phyloP scores from a whole-genome alignment of 257 asterid species.

The Solanum ossicruentum region DNA sequence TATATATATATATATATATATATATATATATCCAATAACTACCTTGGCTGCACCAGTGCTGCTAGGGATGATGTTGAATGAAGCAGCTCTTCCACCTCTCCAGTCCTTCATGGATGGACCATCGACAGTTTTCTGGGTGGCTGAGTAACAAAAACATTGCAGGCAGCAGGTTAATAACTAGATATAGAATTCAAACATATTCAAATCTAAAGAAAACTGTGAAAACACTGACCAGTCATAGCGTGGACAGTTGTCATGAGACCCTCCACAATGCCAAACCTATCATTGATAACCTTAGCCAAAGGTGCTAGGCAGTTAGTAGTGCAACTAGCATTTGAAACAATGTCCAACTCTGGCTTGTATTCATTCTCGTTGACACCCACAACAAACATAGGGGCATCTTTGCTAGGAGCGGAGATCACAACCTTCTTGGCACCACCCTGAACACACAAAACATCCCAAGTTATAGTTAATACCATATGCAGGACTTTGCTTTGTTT shows the following conservation, averaged over 20 bases:
- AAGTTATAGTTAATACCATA: background rate
- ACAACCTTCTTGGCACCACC: slow-evolving; percentile 88
- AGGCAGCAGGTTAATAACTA: background rate
- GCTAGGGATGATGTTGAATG: slow-evolving; percentile 77
- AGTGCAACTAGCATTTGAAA: slow-evolving; percentile 81
- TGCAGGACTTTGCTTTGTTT: background rate
- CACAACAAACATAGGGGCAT: slow-evolving; percentile 79
- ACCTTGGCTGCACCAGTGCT: slow-evolving; percentile 89
- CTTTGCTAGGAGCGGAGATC: slow-evolving; percentile 72
- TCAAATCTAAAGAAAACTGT: background rate
- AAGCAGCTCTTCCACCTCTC: slow-evolving; percentile 91
- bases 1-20: too few relatives aligned
- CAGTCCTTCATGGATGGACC: slow-evolving; percentile 88
- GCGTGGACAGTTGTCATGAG: slow-evolving; percentile 76
- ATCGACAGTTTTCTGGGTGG: slow-evolving; percentile 75
- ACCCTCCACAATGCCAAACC: slow-evolving; percentile 76
- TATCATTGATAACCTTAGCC: slow-evolving; percentile 66
- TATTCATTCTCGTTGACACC: slow-evolving; percentile 77
- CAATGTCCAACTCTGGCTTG: slow-evolving; percentile 46
- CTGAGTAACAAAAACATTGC: slow-evolving; percentile 1
- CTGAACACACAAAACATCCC: slow-evolving; percentile 15
- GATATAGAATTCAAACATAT: background rate
- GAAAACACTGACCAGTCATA: slow-evolving; percentile 36
- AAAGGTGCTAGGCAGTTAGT: slow-evolving; percentile 73
- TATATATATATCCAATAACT: background rate